These are phyloP conservation scores for Eleusine indica DNA, from an alignment of 176 grass and related monocot genomes.

Conservation along the genomic window DNA sequence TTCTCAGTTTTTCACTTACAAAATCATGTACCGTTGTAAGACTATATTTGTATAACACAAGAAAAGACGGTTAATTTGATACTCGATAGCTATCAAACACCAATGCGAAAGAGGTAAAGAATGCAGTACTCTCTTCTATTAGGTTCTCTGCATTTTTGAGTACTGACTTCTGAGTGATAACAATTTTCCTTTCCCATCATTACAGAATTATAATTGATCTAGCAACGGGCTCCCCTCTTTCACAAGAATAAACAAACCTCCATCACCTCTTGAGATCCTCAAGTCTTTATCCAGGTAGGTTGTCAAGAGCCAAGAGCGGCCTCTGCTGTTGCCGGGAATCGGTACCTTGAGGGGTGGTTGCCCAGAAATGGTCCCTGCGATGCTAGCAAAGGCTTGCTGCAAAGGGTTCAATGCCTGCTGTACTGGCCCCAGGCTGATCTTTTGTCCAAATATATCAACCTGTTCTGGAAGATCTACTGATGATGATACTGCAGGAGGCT, in stretches of 20 bases:
- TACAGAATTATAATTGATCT: constrained; percentile 54
- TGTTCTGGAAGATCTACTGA: constrained; percentile 69
- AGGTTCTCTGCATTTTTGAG: not conserved
- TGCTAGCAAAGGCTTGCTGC: constrained; percentile 64
- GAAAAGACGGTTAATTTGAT: not conserved
- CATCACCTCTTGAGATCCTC: constrained; percentile 90
- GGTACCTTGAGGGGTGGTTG: constrained; percentile 78
- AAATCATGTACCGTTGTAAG: no score
- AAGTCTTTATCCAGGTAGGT: constrained; percentile 91
- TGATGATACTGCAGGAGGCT: constrained; percentile 72
- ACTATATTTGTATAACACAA: not conserved
- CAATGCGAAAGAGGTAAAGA: constrained; percentile 3
- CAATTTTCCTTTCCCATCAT: not conserved
- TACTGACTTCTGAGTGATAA: not conserved
- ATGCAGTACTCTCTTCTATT: not conserved
- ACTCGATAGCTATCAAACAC: not conserved
- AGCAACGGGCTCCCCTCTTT: constrained; percentile 87
- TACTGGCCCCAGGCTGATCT: constrained; percentile 73
- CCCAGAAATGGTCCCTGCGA: constrained; percentile 74
- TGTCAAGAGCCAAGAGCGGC: constrained; percentile 79
- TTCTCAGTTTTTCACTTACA: not conserved
- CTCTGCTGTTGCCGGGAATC: constrained; percentile 62
- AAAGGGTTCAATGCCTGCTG: constrained; percentile 62
- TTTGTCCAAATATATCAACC: constrained; percentile 83
- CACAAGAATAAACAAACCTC: constrained; percentile 84